Conservation (phyloP, 495 filamentous ascomycete species). For the Lentithecium fluviatile region DNA sequence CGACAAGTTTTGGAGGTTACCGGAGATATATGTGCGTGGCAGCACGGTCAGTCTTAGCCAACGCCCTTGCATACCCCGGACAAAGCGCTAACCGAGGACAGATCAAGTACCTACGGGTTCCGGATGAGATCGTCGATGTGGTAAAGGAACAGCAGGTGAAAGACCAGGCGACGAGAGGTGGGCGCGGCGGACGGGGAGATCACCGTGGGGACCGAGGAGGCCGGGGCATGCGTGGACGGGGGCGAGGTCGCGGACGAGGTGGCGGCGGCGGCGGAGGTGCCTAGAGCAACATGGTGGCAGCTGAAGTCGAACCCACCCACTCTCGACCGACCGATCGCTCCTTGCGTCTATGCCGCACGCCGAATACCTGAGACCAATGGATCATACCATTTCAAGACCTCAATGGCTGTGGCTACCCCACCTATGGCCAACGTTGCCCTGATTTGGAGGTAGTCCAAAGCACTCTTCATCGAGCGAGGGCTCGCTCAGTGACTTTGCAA, state of each 20-base stretch:
- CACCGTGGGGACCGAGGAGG: constrained; percentile 55
- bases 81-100: constrained; percentile 42
- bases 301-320: no score
- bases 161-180: constrained; percentile 51
- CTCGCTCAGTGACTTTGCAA: no score
- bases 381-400: no score
- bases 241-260: constrained; percentile 50
- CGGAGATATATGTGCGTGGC: constrained; percentile 92
- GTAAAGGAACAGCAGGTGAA: constrained; percentile 82
- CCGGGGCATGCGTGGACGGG: constrained; percentile 55
- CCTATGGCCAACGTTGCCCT: no score
- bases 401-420: no score
- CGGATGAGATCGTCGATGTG: constrained; percentile 90
- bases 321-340: no score
- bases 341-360: no score
- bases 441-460: no score
- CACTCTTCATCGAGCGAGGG: no score
- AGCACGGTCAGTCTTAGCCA: constrained; percentile 69
- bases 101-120: constrained; percentile 98
- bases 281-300: no score
- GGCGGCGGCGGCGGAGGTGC: constrained; percentile 27
- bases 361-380: no score
- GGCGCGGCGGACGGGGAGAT: constrained; percentile 49
- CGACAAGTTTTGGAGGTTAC: constrained; percentile 84
- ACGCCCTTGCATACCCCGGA: not conserved